Evolutionary conservation across 345 rosid species (phyloP).

Genomic region (Kandelia obovata): DNA sequence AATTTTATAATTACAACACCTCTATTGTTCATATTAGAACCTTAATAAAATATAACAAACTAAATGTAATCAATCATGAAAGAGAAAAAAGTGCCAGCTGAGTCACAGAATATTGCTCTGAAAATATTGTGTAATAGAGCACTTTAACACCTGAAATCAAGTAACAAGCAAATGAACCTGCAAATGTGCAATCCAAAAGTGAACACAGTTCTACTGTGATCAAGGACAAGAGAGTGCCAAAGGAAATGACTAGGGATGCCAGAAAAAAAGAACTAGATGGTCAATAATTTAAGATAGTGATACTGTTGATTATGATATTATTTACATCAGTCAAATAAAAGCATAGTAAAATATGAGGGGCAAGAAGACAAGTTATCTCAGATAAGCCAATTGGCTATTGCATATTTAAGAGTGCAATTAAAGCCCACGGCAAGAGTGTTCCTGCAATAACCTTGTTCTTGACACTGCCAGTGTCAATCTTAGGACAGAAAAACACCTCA

Average conservation of each 20-base stretch:
- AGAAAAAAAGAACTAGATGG: neutral
- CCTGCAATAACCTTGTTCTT: neutral
- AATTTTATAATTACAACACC: neutral
- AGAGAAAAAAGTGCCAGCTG: neutral
- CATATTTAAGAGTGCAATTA: neutral
- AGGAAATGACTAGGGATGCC: neutral
- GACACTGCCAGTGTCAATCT: neutral
- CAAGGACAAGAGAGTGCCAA: neutral
- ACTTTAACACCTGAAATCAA: neutral
- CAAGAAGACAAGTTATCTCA: no score
- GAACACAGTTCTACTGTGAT: neutral
- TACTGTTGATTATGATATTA: neutral
- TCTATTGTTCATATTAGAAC: neutral
- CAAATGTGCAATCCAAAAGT: neutral
- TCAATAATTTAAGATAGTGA: neutral
- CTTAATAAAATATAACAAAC: neutral
- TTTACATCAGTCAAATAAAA: no score
- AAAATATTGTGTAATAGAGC: neutral
- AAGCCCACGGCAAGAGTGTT: no score
- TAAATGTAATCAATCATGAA: neutral
- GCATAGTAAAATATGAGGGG: no score
- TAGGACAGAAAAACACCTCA: neutral
- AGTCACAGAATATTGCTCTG: neutral
- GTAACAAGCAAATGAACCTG: neutral
- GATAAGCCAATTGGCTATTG: no score